A percentile compares a stretch with the other conserved stretches of the same genome.
phyloP scores from a whole-genome alignment of 768 basidiomycete genomes.

The Tremella mesenterica region DNA sequence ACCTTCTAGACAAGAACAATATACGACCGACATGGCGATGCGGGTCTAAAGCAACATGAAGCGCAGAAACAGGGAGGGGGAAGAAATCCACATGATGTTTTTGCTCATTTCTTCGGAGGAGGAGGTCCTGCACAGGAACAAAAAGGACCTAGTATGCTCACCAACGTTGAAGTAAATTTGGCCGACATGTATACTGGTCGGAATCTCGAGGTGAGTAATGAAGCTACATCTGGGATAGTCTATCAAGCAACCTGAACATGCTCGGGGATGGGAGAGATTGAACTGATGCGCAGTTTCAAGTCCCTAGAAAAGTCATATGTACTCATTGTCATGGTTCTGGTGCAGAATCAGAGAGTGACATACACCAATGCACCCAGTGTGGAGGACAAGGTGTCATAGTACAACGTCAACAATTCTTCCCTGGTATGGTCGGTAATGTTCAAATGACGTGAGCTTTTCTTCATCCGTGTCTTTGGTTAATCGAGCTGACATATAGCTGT shows the following conservation, averaged over 20 bases:
- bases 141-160: conserved; percentile 44
- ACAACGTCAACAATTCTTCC: conserved; percentile 87
- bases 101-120: conserved; percentile 82
- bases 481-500: conserved; percentile 38
- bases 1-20: conserved; percentile 72
- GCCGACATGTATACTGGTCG: conserved; percentile 83
- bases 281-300: conserved; percentile 60
- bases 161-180: conserved; percentile 61
- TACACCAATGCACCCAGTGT: conserved; percentile 77
- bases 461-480: background rate
- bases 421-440: conserved; percentile 87
- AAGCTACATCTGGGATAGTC: no score
- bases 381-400: conserved; percentile 76
- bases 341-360: conserved; percentile 77
- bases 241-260: background rate
- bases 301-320: conserved; percentile 84
- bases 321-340: conserved; percentile 95
- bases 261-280: background rate
- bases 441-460: conserved; percentile 58
- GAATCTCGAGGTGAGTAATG: conserved; percentile 69
- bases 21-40: conserved; percentile 88
- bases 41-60: conserved; percentile 84
- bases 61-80: conserved; percentile 56
- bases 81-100: conserved; percentile 85
- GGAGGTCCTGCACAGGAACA: conserved; percentile 39